These are phyloP conservation scores for Ceratocystiopsis sp. DNA, from an alignment of 2,329 filamentous ascomycete species.

Conservation along the genomic window DNA sequence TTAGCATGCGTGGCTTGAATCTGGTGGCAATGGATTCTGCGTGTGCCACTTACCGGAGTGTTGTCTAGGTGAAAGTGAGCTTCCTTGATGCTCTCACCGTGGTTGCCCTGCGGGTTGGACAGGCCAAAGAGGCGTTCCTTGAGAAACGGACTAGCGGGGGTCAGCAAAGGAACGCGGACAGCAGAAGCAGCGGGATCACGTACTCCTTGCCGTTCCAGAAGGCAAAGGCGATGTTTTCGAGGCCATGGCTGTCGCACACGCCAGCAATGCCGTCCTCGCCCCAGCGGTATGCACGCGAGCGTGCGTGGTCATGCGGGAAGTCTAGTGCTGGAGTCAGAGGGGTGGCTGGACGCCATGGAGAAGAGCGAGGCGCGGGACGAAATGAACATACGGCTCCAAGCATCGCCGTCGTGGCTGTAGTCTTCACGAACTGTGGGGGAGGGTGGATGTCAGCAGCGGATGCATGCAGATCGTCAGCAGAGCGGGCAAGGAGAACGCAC, in stretches of 20 bases:
- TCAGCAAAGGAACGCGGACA: constrained; percentile 12
- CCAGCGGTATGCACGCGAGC: constrained; percentile 82
- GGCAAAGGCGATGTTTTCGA: constrained; percentile 84
- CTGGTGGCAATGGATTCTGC: constrained; percentile 15
- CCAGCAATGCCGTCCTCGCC: constrained; percentile 94
- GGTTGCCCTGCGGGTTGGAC: constrained; percentile 91
- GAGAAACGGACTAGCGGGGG: constrained; percentile 55
- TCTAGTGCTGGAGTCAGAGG: constrained; percentile 30
- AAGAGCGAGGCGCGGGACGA: not conserved
- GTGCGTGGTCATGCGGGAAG: constrained; percentile 84
- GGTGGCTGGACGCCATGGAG: not conserved
- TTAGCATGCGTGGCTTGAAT: constrained; percentile 15
- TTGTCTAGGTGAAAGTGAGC: constrained; percentile 95
- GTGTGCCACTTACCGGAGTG: constrained; percentile 42
- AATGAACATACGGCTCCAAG: constrained; percentile 69
- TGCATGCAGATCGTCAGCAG: too few species aligned
- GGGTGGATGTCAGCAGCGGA: constrained; percentile 5
- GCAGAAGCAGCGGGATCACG: constrained; percentile 12
- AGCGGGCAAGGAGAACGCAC: constrained; percentile 26
- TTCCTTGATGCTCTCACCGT: constrained; percentile 94
- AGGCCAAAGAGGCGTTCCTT: constrained; percentile 92
- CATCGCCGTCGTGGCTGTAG: constrained; percentile 77
- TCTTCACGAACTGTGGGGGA: constrained; percentile 41
- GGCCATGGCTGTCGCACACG: constrained; percentile 76
- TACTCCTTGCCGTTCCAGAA: constrained; percentile 98